Conservation (phyloP, 352 stramenopile species). For the Pythium periplocum region DNA sequence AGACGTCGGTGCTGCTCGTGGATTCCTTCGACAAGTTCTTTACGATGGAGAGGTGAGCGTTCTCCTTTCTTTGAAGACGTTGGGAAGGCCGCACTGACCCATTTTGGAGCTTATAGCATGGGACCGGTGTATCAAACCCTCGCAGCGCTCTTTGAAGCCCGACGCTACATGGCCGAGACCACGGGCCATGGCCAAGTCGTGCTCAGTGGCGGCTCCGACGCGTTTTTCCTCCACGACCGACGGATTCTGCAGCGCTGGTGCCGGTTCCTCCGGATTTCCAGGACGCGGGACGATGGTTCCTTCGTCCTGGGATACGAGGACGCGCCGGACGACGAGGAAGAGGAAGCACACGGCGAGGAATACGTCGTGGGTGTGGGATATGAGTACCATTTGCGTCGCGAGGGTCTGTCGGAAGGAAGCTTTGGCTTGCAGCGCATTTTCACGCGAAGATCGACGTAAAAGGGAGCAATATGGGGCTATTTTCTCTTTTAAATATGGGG, state of each 20-base stretch:
- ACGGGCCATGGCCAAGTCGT: constrained; percentile 32
- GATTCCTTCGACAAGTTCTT: constrained; percentile 61
- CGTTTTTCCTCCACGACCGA: constrained; percentile 35
- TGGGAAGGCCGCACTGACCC: no score
- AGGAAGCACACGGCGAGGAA: background rate
- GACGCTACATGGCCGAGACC: constrained; percentile 37
- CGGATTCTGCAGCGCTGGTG: constrained; percentile 43
- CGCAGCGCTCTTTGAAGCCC: constrained; percentile 45
- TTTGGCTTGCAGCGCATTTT: background rate
- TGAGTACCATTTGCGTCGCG: constrained; percentile 1
- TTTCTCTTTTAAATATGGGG: no score
- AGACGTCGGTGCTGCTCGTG: constrained; percentile 40
- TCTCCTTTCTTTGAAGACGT: background rate
- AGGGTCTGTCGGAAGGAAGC: background rate
- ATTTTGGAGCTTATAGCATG: constrained; percentile 8
- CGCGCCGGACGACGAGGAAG: constrained; percentile 4
- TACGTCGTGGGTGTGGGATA: background rate
- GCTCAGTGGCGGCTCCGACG: constrained; percentile 24
- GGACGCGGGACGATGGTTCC: constrained; percentile 9
- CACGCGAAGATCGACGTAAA: no score
- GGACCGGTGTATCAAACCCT: constrained; percentile 57
- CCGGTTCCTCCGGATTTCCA: constrained; percentile 34
- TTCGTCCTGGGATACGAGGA: constrained; percentile 21
- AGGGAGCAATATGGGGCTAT: no score
- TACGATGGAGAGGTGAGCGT: constrained; percentile 21